These are phyloP conservation scores for Solanum commersonii DNA, from an alignment of 257 asterid species.

Conservation along the genomic window DNA sequence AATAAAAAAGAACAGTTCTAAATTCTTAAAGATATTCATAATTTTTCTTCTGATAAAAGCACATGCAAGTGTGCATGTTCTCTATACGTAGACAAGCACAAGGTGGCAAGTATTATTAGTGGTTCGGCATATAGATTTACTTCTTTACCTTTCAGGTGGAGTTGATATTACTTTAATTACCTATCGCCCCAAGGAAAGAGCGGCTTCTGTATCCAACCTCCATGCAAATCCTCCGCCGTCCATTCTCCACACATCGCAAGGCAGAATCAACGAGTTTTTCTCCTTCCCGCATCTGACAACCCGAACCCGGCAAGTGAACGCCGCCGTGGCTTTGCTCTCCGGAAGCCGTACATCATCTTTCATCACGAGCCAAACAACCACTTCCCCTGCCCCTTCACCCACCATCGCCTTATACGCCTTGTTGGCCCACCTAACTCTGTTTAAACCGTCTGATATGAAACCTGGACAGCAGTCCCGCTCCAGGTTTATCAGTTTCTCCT, in stretches of 20 bases:
- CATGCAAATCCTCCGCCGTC: constrained; percentile 80
- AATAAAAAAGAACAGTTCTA: not conserved
- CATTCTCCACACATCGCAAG: constrained; percentile 90
- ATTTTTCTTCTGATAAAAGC: not conserved
- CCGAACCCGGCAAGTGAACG: constrained; percentile 64
- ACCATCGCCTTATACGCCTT: constrained; percentile 38
- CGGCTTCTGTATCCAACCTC: constrained; percentile 76
- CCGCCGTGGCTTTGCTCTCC: constrained; percentile 5
- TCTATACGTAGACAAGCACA: not conserved
- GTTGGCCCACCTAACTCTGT: constrained; percentile 53
- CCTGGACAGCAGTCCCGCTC: constrained; percentile 66
- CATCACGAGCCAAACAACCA: constrained; percentile 32
- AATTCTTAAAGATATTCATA: not conserved
- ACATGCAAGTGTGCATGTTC: not conserved
- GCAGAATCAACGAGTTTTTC: constrained; percentile 29
- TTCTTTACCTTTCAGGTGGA: not conserved
- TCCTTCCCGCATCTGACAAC: constrained; percentile 44
- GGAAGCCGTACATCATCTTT: constrained; percentile 33
- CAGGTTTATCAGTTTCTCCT: constrained; percentile 30
- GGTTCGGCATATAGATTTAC: not conserved
- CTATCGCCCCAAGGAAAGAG: constrained; percentile 46
- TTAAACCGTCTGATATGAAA: constrained; percentile 42
- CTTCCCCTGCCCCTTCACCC: constrained; percentile 12
- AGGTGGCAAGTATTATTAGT: not conserved
- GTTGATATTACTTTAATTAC: not conserved